These are phyloP conservation scores for Aspergillus versicolor DNA, from an alignment of 2,329 filamentous ascomycete genomes.

Conservation along the genomic window DNA sequence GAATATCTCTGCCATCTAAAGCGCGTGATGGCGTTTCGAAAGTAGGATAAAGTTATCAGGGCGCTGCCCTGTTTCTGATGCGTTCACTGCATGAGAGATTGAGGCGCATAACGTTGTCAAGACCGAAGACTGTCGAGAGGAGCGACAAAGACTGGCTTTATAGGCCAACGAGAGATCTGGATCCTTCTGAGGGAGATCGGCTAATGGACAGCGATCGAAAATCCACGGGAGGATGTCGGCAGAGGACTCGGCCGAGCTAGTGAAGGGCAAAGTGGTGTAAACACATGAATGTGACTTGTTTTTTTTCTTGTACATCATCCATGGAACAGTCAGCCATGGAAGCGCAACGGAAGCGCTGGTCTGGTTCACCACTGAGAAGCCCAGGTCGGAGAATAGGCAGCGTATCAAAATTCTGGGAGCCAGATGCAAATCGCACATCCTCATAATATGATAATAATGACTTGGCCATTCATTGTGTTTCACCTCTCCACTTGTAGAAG, in stretches of 20 bases:
- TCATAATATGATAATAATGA: neutral
- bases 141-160: no score
- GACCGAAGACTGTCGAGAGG: no score
- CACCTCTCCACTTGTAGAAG: conserved; percentile 13
- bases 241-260: neutral
- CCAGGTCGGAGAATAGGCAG: neutral
- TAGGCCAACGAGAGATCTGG: no score
- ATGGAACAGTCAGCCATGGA: conserved; percentile 17
- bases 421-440: conserved; percentile 11
- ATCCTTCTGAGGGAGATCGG: no score
- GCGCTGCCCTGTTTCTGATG: conserved; percentile 1
- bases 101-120: no score
- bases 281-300: neutral
- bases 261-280: neutral
- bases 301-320: neutral
- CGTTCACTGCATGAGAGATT: neutral
- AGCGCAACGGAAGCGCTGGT: conserved; percentile 14
- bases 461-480: conserved; percentile 12
- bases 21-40: neutral
- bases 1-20: neutral
- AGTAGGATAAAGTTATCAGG: neutral
- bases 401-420: conserved; percentile 2
- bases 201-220: no score
- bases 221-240: no score
- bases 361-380: conserved; percentile 8